A percentile compares a stretch with the other conserved stretches of the same genome.
phyloP scores from a whole-genome alignment of 2,329 filamentous ascomycete genomes.

The Trichoderma sp. region DNA sequence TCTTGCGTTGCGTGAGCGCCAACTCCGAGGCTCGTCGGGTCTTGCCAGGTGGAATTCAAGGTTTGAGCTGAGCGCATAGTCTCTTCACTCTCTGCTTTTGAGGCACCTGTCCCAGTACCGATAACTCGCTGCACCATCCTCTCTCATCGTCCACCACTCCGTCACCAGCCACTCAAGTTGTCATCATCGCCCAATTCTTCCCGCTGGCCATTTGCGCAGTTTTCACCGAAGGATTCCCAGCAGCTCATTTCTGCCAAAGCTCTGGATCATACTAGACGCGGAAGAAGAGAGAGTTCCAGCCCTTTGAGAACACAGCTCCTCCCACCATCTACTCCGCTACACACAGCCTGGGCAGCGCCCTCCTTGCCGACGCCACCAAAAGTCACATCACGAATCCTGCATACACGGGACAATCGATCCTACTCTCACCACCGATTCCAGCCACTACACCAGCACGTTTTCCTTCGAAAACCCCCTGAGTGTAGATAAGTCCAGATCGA shows the following conservation, averaged over 20 bases:
- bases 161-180: conserved; percentile 37
- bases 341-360: conserved; percentile 40
- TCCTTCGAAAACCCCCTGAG: conserved; percentile 81
- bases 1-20: conserved; percentile 9
- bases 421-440: conserved; percentile 39
- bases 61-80: conserved; percentile 46
- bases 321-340: conserved; percentile 38
- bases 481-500: conserved; percentile 70
- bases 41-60: conserved; percentile 29
- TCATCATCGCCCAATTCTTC: conserved; percentile 41
- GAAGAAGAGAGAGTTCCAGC: conserved; percentile 33
- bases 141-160: conserved; percentile 33
- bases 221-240: conserved; percentile 20
- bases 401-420: conserved; percentile 46
- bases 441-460: conserved; percentile 86
- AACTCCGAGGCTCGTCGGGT: conserved; percentile 10
- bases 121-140: conserved; percentile 43
- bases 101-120: conserved; percentile 44
- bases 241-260: conserved; percentile 36
- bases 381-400: conserved; percentile 46
- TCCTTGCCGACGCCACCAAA: conserved; percentile 38
- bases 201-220: conserved; percentile 33
- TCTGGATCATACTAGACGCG: conserved; percentile 39
- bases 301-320: conserved; percentile 37
- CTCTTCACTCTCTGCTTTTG: conserved; percentile 43